Percentiles rank a stretch among this genome's conserved stretches.
Evolutionary conservation across 768 basidiomycete genomes (phyloP).

Genomic region (Podaxis pistillaris): DNA sequence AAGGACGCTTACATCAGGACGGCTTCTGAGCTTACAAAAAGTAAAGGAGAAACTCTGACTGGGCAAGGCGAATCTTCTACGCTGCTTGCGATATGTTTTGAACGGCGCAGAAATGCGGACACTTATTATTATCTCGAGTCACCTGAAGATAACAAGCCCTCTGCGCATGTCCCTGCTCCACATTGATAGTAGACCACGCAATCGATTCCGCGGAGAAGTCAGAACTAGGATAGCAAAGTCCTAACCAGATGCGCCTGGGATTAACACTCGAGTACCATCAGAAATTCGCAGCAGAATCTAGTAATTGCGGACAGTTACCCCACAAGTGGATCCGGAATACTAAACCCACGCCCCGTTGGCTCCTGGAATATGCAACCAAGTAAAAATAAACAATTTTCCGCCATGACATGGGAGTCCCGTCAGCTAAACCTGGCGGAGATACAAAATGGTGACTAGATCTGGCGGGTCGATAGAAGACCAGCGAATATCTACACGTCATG

Average conservation of each 20-base stretch:
- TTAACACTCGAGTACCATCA: conserved; percentile 11
- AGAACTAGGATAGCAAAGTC: neutral
- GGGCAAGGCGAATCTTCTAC: neutral
- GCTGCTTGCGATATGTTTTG: neutral
- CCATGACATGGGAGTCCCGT: conserved; percentile 11
- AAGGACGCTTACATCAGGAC: neutral
- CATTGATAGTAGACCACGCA: neutral
- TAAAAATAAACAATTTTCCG: conserved; percentile 11
- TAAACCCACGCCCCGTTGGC: neutral
- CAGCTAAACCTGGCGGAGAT: conserved; percentile 6
- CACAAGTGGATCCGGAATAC: conserved; percentile 1
- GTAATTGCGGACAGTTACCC: conserved; percentile 2
- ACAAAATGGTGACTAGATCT: conserved; percentile 9
- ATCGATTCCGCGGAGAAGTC: conserved; percentile 12
- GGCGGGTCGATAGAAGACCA: neutral
- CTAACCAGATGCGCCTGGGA: neutral
- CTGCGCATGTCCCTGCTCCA: neutral
- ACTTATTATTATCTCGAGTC: conserved; percentile 7
- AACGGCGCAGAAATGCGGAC: neutral
- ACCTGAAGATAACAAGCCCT: neutral
- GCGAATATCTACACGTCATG: neutral
- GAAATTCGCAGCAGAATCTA: conserved; percentile 1
- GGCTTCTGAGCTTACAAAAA: neutral
- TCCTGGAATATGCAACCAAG: neutral
- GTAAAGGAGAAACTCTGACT: neutral